phyloP scores from a whole-genome alignment of 768 basidiomycete genomes.

The Leccinum imitatum region DNA sequence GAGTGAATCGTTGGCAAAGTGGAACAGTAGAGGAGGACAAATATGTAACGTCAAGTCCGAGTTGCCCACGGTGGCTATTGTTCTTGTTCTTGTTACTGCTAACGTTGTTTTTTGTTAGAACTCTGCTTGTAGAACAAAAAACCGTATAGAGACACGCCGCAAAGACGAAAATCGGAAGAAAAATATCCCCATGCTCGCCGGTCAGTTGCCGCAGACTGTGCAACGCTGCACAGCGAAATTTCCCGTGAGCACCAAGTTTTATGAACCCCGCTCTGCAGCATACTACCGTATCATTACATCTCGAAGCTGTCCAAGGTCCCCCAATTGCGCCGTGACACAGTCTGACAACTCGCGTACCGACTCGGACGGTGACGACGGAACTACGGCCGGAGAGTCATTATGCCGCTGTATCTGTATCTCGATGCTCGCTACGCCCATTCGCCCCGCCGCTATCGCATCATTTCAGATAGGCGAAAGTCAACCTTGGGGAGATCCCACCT shows the following conservation, averaged over 20 bases:
- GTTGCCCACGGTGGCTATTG: neutral
- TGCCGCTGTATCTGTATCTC: neutral
- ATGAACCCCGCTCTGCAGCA: neutral
- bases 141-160: neutral
- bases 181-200: neutral
- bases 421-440: neutral
- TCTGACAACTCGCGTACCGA: neutral
- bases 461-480: neutral
- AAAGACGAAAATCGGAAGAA: neutral
- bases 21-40: neutral
- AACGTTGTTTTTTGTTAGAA: neutral
- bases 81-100: neutral
- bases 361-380: neutral
- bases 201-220: neutral
- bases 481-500: neutral
- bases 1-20: neutral
- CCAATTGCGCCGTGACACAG: neutral
- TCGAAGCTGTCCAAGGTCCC: neutral
- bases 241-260: neutral
- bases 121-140: neutral
- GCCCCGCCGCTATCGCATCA: neutral
- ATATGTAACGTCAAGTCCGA: neutral
- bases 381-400: neutral
- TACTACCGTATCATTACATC: neutral
- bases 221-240: neutral